A percentile compares a stretch with the other conserved stretches of the same genome.
phyloP scores from a whole-genome alignment of 2,329 filamentous ascomycete genomes.

The Myriosclerotinia duriaeana region DNA sequence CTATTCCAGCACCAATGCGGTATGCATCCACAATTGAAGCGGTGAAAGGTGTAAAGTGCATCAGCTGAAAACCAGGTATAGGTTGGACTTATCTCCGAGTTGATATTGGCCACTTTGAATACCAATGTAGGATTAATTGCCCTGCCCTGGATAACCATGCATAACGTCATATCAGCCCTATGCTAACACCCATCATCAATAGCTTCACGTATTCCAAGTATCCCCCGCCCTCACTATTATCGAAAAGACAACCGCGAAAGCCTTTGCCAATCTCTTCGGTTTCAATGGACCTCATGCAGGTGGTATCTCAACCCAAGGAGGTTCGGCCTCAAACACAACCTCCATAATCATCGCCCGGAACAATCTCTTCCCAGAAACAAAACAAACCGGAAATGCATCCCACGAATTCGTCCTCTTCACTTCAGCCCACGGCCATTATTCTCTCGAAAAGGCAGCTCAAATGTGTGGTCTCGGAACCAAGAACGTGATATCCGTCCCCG shows the following conservation, averaged over 20 bases:
- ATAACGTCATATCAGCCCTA: not conserved
- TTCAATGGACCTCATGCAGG: constrained; percentile 66
- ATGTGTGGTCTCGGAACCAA: constrained; percentile 79
- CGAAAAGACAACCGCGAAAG: constrained; percentile 76
- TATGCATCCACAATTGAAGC: constrained; percentile 39
- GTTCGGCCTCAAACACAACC: constrained; percentile 79
- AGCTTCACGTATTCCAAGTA: constrained; percentile 89
- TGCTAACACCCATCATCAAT: constrained; percentile 23
- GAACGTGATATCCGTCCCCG: constrained; percentile 70
- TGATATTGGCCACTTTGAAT: constrained; percentile 82
- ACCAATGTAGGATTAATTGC: constrained; percentile 66
- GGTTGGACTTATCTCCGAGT: constrained; percentile 81
- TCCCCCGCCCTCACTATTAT: constrained; percentile 85
- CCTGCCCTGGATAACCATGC: not conserved
- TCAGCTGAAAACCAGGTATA: constrained; percentile 37
- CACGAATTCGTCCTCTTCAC: constrained; percentile 81
- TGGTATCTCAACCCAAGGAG: constrained; percentile 72
- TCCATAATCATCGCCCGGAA: constrained; percentile 87
- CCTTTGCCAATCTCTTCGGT: constrained; percentile 75
- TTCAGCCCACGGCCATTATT: constrained; percentile 88
- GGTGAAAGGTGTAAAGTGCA: not conserved
- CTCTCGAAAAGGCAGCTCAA: constrained; percentile 90
- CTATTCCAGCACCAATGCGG: constrained; percentile 85
- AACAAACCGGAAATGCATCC: constrained; percentile 65
- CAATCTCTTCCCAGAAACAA: constrained; percentile 76